Evolutionary conservation across 345 rosid genomes (phyloP).

Genomic region (Cardamine occulta): DNA sequence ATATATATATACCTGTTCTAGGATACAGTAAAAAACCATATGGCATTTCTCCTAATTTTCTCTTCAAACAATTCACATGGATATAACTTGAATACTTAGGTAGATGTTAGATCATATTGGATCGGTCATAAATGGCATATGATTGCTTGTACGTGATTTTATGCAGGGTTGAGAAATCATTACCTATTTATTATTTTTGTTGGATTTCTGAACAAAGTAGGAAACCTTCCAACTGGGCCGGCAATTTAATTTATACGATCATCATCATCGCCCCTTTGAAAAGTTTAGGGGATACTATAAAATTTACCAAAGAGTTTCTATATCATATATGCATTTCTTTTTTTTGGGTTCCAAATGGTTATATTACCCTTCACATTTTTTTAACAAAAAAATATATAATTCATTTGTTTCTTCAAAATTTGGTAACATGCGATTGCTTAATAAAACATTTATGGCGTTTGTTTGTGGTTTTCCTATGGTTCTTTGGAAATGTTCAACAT

Average conservation of each 20-base stretch:
- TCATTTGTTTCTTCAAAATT: neutral
- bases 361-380: too few species aligned
- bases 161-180: conserved; percentile 35
- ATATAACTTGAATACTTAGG: conserved; percentile 13
- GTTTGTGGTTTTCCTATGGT: neutral
- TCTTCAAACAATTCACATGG: neutral
- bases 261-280: conserved; percentile 18
- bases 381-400: neutral
- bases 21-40: neutral
- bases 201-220: conserved; percentile 35
- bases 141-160: conserved; percentile 45
- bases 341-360: too few species aligned
- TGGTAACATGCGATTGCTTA: too few species aligned
- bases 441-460: neutral
- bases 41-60: neutral
- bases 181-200: conserved; percentile 25
- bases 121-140: conserved; percentile 44
- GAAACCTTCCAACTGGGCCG: conserved; percentile 36
- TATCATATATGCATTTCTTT: neutral
- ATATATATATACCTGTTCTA: neutral
- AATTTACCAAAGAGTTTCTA: neutral
- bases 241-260: conserved; percentile 12
- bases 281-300: neutral
- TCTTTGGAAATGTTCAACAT: neutral
- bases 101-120: conserved; percentile 14